Evolutionary conservation across 2,329 filamentous ascomycete genomes (phyloP).

Genomic region (Alternaria sp.): DNA sequence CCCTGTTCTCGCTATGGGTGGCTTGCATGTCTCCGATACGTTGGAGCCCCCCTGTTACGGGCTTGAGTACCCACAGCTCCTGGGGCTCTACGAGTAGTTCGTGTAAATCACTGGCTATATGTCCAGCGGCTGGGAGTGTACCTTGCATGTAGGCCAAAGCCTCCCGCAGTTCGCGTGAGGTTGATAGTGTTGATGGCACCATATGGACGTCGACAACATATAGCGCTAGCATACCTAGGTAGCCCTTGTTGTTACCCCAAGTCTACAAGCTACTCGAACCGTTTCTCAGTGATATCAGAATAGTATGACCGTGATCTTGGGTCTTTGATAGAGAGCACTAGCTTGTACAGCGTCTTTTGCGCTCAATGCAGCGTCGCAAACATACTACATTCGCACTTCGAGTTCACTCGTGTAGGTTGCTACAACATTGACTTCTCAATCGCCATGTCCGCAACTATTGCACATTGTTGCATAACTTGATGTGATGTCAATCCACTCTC

Average conservation of each 20-base stretch:
- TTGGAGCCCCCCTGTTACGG: neutral
- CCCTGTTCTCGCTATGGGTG: neutral
- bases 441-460: neutral
- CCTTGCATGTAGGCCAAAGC: neutral
- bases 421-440: neutral
- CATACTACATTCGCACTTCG: neutral
- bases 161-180: neutral
- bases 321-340: neutral
- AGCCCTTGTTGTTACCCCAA: no score
- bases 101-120: no score
- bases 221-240: neutral
- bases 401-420: no score
- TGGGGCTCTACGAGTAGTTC: fast-evolving
- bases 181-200: neutral
- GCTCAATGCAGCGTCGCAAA: neutral
- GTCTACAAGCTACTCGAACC: neutral
- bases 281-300: no score
- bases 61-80: neutral
- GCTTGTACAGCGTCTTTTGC: neutral
- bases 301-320: neutral
- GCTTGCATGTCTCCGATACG: neutral
- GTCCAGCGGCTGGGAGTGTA: neutral
- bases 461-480: neutral
- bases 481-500: neutral
- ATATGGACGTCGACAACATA: no score